Percentiles rank a stretch among this genome's conserved stretches.
phyloP scores from a whole-genome alignment of 2,329 filamentous ascomycete species.

The Colletotrichum incanum region DNA sequence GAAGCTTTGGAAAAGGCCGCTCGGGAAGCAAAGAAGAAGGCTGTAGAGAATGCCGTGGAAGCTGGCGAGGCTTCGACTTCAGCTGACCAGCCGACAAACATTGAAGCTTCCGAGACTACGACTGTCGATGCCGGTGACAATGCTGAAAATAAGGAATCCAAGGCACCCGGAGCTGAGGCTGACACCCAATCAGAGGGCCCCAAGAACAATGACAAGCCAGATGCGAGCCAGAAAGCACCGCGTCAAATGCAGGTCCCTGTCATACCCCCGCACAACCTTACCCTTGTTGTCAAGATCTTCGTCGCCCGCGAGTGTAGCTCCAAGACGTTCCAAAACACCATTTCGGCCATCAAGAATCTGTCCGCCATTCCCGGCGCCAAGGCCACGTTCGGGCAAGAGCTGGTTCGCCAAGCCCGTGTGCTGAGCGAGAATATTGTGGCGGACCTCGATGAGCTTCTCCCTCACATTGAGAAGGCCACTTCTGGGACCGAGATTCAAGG shows the following conservation, averaged over 20 bases:
- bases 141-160: conserved; percentile 34
- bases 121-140: conserved; percentile 41
- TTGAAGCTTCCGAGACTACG: conserved; percentile 46
- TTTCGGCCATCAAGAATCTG: conserved; percentile 98
- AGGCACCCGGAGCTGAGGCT: background rate
- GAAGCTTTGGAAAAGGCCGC: conserved; percentile 71
- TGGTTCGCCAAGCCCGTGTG: conserved; percentile 88
- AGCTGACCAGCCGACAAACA: conserved; percentile 39
- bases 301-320: conserved; percentile 96
- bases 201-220: conserved; percentile 58
- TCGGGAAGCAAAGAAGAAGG: conserved; percentile 55
- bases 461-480: conserved; percentile 88
- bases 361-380: conserved; percentile 94
- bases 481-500: conserved; percentile 96
- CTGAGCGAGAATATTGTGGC: conserved; percentile 88
- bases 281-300: conserved; percentile 95
- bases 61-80: conserved; percentile 33
- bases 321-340: conserved; percentile 97
- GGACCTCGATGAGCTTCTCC: conserved; percentile 87
- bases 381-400: conserved; percentile 90
- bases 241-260: conserved; percentile 82
- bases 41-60: conserved; percentile 45
- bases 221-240: conserved; percentile 64
- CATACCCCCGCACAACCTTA: conserved; percentile 90
- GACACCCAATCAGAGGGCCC: conserved; percentile 45